Evolutionary conservation across 2,329 filamentous ascomycete species (phyloP), one percentile per base, ranked within the genome.

Genomic region (Aspergillus ochraceoroseus): DNA sequence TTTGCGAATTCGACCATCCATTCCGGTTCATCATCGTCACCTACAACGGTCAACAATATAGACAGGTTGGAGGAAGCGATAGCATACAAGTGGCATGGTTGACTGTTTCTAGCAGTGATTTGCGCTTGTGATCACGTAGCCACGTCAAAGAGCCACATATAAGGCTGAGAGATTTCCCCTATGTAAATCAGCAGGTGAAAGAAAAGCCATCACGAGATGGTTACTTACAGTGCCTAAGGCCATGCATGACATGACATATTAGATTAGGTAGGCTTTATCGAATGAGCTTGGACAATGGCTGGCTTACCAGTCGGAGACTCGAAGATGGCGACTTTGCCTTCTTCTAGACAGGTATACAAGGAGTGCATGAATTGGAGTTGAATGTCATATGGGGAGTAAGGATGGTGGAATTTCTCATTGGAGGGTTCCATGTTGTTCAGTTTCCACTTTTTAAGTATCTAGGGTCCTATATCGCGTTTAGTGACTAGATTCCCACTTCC

Each of bases 131-230:
- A 41, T 86, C 78, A 32, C 89, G 82, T n/a, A 95, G 72, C 89
- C 89, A 95, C 2, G 88, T 94, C 55, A 95, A 64, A 4, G 88
- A 82, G 27, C 83, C 85, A 59, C 89, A 95, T 48, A 95, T 92
- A 18, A 95, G 73, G 50, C 89, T 95, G 30, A 95, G 67, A 1
- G 89, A 95, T 74, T 95, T 95, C 30, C 89, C 89, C 73, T 85
- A 48, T 7, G 15, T 31, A 40, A 33, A 41, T 36, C 23, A 42
- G 26, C 7, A 14, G 13, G 42, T 46, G 43, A 14, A 32, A 6
- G 1, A 7, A 23, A 14, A 4, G 5, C 26, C 8, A 13, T 2
- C 28, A 22, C 7, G 13, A 30, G 20, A 30, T 12, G 12, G 39
- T 40, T 26, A 55, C 65, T 57, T 57, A 70, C 66, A 51, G 67